Conservation (phyloP, 2,329 filamentous ascomycete species). For the Calonectria hawksworthii region DNA sequence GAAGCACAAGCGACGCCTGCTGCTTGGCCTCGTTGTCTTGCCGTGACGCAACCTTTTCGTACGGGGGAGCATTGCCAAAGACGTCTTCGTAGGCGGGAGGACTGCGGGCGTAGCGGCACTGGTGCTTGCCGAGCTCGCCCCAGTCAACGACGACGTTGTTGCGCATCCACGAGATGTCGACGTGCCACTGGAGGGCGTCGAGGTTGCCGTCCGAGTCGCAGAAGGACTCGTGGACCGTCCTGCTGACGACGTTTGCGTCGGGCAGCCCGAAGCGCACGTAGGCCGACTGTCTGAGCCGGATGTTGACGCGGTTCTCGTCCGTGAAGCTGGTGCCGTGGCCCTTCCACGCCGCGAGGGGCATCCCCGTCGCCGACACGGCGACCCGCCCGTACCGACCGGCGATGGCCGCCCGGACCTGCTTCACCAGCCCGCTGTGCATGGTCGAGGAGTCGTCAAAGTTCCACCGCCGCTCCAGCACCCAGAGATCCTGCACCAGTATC, state of each 20-base stretch:
- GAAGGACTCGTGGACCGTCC: not conserved
- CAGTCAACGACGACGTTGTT: not conserved
- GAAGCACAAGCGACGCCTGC: not conserved
- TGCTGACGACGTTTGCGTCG: not conserved
- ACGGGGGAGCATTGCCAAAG: not conserved
- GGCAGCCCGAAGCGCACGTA: constrained; percentile 6
- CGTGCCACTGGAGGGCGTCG: not conserved
- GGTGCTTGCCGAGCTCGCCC: not conserved
- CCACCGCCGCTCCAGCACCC: not conserved
- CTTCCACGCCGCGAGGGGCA: not conserved
- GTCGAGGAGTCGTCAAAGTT: not conserved
- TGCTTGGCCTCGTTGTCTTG: not conserved
- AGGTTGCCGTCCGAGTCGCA: not conserved
- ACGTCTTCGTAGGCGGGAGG: not conserved
- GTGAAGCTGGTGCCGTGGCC: not conserved
- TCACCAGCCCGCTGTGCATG: too few relatives aligned
- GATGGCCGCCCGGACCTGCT: not conserved
- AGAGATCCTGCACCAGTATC: constrained; percentile 7
- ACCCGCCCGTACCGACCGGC: not conserved
- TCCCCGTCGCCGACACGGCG: not conserved
- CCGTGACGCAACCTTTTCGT: not conserved
- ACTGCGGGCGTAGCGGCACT: not conserved
- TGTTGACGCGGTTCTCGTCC: not conserved
- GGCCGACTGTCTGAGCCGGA: too few relatives aligned
- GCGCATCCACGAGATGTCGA: not conserved